Conservation (phyloP, 108 stramenopile species). For the Nannochloropsis granulata region DNA sequence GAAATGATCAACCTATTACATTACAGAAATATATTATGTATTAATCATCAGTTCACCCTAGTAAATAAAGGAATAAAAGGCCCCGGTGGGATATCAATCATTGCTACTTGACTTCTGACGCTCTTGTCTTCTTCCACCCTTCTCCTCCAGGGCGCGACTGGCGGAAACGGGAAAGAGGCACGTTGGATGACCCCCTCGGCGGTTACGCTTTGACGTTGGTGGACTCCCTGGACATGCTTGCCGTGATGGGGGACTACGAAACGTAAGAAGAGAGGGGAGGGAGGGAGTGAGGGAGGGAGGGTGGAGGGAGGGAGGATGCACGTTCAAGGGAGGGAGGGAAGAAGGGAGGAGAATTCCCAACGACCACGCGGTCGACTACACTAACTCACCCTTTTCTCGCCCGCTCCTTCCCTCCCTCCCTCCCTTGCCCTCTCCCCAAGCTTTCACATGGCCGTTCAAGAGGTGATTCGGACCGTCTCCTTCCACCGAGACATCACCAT, state of each 20-base stretch:
- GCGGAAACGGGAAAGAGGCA: slow-evolving; percentile 13
- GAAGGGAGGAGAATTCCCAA: too few species aligned
- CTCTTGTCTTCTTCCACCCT: background rate
- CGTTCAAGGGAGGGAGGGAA: background rate
- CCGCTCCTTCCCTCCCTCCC: background rate
- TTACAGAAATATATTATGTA: too few species aligned
- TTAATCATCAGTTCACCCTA: too few species aligned
- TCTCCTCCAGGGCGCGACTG: background rate
- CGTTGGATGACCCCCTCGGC: slow-evolving; percentile 37
- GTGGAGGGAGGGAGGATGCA: background rate
- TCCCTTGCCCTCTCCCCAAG: background rate
- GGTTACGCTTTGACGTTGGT: slow-evolving; percentile 40
- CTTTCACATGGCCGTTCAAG: slow-evolving; percentile 4
- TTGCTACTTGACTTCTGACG: too few species aligned
- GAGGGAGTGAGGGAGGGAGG: background rate
- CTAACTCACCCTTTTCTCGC: too few species aligned
- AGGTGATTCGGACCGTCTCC: background rate
- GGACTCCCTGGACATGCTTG: slow-evolving; percentile 39
- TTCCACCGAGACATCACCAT: slow-evolving; percentile 45
- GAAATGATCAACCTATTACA: too few species aligned
- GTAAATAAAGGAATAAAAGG: too few species aligned
- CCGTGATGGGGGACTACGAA: slow-evolving; percentile 23
- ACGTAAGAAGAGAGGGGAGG: background rate
- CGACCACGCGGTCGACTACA: too few species aligned
- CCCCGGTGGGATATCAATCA: too few species aligned